These are phyloP conservation scores for Starmerella bacillaris DNA, from an alignment of 805 yeast genomes.

Conservation along the genomic window DNA sequence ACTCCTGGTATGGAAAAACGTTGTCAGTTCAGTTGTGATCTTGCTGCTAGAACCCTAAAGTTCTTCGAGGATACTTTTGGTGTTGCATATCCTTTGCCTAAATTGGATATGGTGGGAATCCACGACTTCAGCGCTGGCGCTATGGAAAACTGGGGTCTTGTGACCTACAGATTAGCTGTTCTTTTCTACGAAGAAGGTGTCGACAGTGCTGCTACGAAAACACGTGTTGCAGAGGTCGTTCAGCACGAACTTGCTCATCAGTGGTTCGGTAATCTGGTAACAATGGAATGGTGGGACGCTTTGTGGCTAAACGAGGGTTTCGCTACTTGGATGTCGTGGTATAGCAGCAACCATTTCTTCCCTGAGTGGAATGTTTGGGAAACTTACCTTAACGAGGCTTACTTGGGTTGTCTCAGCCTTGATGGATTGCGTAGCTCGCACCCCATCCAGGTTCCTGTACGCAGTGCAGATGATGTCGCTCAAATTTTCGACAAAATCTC, in stretches of 20 bases:
- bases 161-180: slow-evolving; percentile 48
- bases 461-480: slow-evolving; percentile 59
- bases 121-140: slow-evolving; percentile 72
- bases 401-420: slow-evolving; percentile 54
- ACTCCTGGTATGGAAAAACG: slow-evolving; percentile 47
- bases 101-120: slow-evolving; percentile 61
- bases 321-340: slow-evolving; percentile 71
- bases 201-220: slow-evolving; percentile 40
- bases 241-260: slow-evolving; percentile 81
- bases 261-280: slow-evolving; percentile 79
- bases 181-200: slow-evolving; percentile 50
- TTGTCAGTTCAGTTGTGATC: slow-evolving; percentile 45
- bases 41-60: slow-evolving; percentile 44
- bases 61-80: slow-evolving; percentile 52
- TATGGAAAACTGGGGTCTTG: slow-evolving; percentile 82
- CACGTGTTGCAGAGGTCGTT: slow-evolving; percentile 64
- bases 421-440: slow-evolving; percentile 60
- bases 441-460: slow-evolving; percentile 69
- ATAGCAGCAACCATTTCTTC: slow-evolving; percentile 46
- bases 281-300: slow-evolving; percentile 91
- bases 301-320: slow-evolving; percentile 81
- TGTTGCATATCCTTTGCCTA: slow-evolving; percentile 62
- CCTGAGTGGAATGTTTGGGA: slow-evolving; percentile 75
- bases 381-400: slow-evolving; percentile 57
- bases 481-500: slow-evolving; percentile 72